Evolutionary conservation across 768 basidiomycete genomes (phyloP).

Genomic region (Termitomyces sp.): DNA sequence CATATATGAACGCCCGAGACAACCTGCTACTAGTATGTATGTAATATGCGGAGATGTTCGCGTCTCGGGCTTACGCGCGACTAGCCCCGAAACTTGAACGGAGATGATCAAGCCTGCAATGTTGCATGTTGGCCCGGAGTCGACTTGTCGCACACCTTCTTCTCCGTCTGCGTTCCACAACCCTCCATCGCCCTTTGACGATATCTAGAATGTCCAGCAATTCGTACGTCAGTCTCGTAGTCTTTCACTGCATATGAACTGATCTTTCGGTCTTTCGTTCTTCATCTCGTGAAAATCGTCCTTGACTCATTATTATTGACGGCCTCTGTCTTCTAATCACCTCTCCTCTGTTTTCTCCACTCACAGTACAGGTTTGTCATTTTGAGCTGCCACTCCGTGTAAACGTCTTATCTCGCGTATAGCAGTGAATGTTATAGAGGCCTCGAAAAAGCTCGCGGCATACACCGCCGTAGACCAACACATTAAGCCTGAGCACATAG

Average conservation of each 20-base stretch:
- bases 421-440: conserved; percentile 55
- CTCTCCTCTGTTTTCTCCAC: background rate
- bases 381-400: background rate
- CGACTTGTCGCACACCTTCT: background rate
- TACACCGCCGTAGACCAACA: conserved; percentile 93
- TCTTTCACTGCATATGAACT: background rate
- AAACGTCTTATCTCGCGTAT: background rate
- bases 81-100: background rate
- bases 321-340: background rate
- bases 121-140: conserved; percentile 2
- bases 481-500: conserved; percentile 79
- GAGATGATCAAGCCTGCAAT: conserved; percentile 2
- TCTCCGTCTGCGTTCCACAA: background rate
- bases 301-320: background rate
- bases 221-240: background rate
- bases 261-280: background rate
- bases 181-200: background rate
- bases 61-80: background rate
- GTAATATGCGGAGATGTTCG: background rate
- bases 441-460: conserved; percentile 87
- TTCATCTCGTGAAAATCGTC: background rate
- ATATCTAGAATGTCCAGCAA: background rate
- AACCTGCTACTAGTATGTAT: no score
- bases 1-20: background rate
- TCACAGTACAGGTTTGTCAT: background rate